Evolutionary conservation across 345 rosid genomes (phyloP).

Genomic region (Lepidium sativum): DNA sequence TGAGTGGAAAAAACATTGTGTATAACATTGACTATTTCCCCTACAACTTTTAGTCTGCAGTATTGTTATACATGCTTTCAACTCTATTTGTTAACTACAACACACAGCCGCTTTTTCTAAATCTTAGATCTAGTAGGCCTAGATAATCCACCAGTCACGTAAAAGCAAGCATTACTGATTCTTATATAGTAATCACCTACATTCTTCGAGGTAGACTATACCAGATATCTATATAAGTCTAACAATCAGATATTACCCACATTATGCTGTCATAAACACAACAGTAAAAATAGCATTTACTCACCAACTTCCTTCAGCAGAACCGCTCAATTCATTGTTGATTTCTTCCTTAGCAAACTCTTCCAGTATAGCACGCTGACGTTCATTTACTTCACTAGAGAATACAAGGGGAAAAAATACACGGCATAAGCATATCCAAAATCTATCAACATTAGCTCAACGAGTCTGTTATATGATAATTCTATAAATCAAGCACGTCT

Average conservation of each 20-base stretch:
- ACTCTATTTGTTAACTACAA: not conserved
- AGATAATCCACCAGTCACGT: not conserved
- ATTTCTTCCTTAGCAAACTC: constrained; percentile 85
- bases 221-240: not conserved
- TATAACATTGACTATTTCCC: not conserved
- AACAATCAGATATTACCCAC: constrained; percentile 1
- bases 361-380: constrained; percentile 72
- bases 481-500: not conserved
- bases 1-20: constrained; percentile 13
- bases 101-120: not conserved
- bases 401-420: not conserved
- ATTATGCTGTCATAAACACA: not conserved
- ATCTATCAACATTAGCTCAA: not conserved
- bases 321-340: constrained; percentile 33
- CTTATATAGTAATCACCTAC: constrained; percentile 11
- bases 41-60: not conserved
- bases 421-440: not conserved
- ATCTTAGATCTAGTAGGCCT: not conserved
- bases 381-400: constrained; percentile 54
- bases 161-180: not conserved
- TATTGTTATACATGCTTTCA: not conserved
- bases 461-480: not conserved
- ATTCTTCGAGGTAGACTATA: too few species aligned
- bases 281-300: constrained; percentile 6
- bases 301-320: constrained; percentile 54